A percentile compares a stretch with the other conserved stretches of the same genome.
These are phyloP conservation scores for Staphylotrichum tortipilum DNA, from an alignment of 495 filamentous ascomycete genomes.

Conservation along the genomic window DNA sequence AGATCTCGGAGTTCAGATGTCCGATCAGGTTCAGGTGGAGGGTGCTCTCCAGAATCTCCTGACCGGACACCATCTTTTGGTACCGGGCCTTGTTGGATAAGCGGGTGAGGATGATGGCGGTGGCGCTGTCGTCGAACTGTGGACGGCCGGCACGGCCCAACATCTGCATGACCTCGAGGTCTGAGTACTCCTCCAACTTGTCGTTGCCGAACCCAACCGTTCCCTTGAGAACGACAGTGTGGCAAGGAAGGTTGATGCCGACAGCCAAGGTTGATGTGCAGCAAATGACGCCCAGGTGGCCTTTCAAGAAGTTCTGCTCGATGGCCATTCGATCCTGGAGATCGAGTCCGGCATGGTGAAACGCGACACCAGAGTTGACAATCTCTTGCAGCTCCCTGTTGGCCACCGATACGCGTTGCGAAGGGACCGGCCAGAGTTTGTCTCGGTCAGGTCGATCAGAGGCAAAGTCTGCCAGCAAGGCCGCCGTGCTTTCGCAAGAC, in stretches of 20 bases:
- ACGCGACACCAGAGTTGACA: slow-evolving; percentile 68
- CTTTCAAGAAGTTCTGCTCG: slow-evolving; percentile 65
- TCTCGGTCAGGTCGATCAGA: slow-evolving; percentile 44
- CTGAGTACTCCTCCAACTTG: slow-evolving; percentile 67
- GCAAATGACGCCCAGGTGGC: slow-evolving; percentile 79
- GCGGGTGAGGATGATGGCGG: slow-evolving; percentile 80
- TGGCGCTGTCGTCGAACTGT: slow-evolving; percentile 80
- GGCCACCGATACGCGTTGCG: slow-evolving; percentile 41
- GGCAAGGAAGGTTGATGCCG: slow-evolving; percentile 87
- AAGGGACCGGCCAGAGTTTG: slow-evolving; percentile 61
- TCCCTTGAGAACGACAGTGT: slow-evolving; percentile 88
- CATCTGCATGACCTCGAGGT: slow-evolving; percentile 98
- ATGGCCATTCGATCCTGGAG: slow-evolving; percentile 58
- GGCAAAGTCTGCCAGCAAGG: slow-evolving; percentile 61
- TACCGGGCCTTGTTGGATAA: slow-evolving; percentile 60
- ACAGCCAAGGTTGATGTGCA: slow-evolving; percentile 93
- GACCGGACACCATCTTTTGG: slow-evolving; percentile 73
- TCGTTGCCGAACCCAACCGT: slow-evolving; percentile 63
- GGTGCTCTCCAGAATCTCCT: slow-evolving; percentile 77
- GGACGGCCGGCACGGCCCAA: slow-evolving; percentile 86
- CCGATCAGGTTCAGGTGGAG: slow-evolving; percentile 84
- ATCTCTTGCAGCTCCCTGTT: slow-evolving; percentile 57
- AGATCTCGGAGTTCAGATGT: slow-evolving; percentile 90
- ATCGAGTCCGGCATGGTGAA: slow-evolving; percentile 87
- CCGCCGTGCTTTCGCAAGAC: slow-evolving; percentile 68